phyloP scores from a whole-genome alignment of 2,329 filamentous ascomycete genomes.

The Arthrinium phaeospermum region DNA sequence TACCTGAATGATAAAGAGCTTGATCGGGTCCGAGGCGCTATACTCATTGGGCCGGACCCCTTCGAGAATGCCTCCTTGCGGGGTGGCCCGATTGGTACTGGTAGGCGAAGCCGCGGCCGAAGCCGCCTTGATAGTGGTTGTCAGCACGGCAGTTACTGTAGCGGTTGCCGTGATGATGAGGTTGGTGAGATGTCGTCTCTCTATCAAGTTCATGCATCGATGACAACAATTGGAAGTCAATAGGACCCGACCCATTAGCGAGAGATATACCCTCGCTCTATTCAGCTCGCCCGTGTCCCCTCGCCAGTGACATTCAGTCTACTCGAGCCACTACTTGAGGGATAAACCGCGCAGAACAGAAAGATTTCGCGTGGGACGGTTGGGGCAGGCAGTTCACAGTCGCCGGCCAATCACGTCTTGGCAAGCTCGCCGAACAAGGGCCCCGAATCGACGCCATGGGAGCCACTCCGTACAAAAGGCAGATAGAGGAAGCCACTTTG shows the following conservation, averaged over 20 bases:
- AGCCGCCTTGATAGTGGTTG: conserved; percentile 34
- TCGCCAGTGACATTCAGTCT: background rate
- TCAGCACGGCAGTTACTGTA: conserved; percentile 29
- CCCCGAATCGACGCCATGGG: background rate
- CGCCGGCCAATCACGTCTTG: background rate
- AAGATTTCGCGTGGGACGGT: background rate
- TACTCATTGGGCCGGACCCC: conserved; percentile 72
- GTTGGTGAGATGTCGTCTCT: too few relatives aligned
- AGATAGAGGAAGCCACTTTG: background rate
- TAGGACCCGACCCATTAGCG: too few relatives aligned
- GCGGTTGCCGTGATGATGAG: conserved; percentile 21
- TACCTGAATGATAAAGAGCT: conserved; percentile 77
- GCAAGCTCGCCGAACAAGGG: background rate
- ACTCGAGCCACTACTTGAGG: background rate
- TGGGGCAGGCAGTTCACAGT: background rate
- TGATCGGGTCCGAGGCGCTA: conserved; percentile 73
- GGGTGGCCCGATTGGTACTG: conserved; percentile 37
- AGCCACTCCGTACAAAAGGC: background rate
- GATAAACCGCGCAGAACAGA: background rate
- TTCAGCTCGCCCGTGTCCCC: too few relatives aligned
- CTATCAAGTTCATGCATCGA: background rate
- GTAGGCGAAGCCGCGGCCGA: conserved; percentile 37
- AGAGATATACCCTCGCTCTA: background rate
- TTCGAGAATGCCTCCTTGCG: conserved; percentile 70
- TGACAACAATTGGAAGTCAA: background rate